Conservation (phyloP, 2,329 filamentous ascomycete species). For the Aphanoascus verrucosus region DNA sequence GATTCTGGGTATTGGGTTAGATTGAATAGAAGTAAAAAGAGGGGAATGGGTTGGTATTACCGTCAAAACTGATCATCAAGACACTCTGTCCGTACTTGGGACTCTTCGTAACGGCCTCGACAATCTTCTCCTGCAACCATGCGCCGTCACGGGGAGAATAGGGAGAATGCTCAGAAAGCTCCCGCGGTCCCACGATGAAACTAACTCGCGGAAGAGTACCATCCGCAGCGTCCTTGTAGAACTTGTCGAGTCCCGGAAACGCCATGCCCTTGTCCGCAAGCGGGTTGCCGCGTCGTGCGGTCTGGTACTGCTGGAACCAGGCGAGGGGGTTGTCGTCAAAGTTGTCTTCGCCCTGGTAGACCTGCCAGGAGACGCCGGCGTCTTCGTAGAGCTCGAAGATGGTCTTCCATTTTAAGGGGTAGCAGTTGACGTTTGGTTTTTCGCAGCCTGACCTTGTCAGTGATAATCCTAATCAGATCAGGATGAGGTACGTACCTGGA, state of each 20-base stretch:
- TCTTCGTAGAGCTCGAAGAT: constrained; percentile 41
- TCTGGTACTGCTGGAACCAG: constrained; percentile 45
- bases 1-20: constrained; percentile 33
- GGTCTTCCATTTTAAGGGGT: constrained; percentile 46
- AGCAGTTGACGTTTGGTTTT: constrained; percentile 39
- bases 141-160: constrained; percentile 45
- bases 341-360: constrained; percentile 43
- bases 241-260: constrained; percentile 39
- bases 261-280: constrained; percentile 40
- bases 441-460: constrained; percentile 32
- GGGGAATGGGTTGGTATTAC: constrained; percentile 23
- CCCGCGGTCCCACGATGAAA: constrained; percentile 41
- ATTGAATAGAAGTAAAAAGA: not conserved
- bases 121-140: constrained; percentile 45
- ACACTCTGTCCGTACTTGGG: constrained; percentile 41
- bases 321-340: constrained; percentile 47
- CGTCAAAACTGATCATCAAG: constrained; percentile 43
- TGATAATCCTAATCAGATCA: too few species aligned
- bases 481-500: constrained; percentile 28
- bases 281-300: constrained; percentile 32
- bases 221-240: constrained; percentile 42
- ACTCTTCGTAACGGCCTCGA: constrained; percentile 42
- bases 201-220: constrained; percentile 44
- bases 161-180: constrained; percentile 46
- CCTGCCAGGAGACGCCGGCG: constrained; percentile 41